A percentile compares a stretch with the other conserved stretches of the same genome.
Conservation (phyloP, 1,139 yeast genomes). For the Sugiyamaella novakii region DNA sequence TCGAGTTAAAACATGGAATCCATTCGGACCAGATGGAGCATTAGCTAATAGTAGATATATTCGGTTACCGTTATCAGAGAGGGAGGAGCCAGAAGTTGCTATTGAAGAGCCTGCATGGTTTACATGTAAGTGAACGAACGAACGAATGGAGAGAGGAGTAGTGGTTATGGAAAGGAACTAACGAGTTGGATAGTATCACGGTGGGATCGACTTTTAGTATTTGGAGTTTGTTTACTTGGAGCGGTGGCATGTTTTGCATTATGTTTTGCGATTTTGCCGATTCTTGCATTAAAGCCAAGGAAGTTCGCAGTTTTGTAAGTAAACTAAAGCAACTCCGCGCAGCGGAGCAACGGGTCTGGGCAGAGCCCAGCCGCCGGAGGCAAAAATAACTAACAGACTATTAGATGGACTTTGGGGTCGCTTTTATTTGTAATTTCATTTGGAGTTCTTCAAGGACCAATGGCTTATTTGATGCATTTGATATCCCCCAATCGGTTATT, state of each 20-base stretch:
- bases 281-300: constrained; percentile 84
- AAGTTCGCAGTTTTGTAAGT: constrained; percentile 65
- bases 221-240: constrained; percentile 74
- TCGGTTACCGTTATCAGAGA: constrained; percentile 28
- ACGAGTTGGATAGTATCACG: constrained; percentile 52
- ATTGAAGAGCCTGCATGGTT: constrained; percentile 62
- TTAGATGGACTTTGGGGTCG: constrained; percentile 84
- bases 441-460: constrained; percentile 91
- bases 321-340: too few relatives aligned
- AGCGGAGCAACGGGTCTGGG: too few relatives aligned
- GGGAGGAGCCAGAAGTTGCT: constrained; percentile 25
- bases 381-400: too few relatives aligned
- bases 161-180: neutral
- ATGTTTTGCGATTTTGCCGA: constrained; percentile 84
- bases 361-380: constrained; percentile 8
- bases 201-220: constrained; percentile 78
- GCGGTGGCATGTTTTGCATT: constrained; percentile 77
- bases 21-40: constrained; percentile 19
- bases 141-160: neutral
- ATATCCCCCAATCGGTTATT: constrained; percentile 74
- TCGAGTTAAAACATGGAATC: constrained; percentile 27
- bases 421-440: constrained; percentile 83
- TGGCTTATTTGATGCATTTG: constrained; percentile 72
- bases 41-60: constrained; percentile 20
- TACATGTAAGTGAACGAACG: constrained; percentile 32